These are phyloP conservation scores for Corymbia citriodora DNA, from an alignment of 441 rosid species.

Conservation along the genomic window DNA sequence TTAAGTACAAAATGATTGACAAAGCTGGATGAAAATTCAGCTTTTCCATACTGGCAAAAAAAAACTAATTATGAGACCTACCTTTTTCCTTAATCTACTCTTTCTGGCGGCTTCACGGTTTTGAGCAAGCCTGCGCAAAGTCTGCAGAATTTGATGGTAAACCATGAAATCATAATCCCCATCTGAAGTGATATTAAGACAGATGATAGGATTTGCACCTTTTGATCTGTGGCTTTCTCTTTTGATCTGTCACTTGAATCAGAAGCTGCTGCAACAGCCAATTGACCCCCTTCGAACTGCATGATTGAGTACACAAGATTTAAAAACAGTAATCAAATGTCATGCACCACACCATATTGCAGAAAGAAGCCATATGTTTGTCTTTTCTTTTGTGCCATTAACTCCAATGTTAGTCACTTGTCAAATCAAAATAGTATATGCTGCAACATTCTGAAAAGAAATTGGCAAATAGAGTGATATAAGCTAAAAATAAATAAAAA, in stretches of 20 bases:
- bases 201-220: slow-evolving; percentile 28
- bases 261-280: slow-evolving; percentile 35
- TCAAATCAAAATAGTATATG: neutral
- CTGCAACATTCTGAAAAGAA: neutral
- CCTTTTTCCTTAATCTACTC: slow-evolving; percentile 74
- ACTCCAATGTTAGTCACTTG: neutral
- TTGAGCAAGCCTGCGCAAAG: slow-evolving; percentile 73
- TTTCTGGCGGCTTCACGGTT: slow-evolving; percentile 89
- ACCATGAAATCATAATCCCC: neutral
- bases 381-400: neutral
- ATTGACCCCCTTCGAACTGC: slow-evolving; percentile 63
- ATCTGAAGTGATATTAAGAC: neutral
- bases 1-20: neutral
- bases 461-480: neutral
- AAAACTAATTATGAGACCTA: slow-evolving; percentile 5
- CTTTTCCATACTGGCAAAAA: neutral
- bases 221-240: slow-evolving; percentile 69
- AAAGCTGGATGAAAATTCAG: neutral
- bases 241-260: slow-evolving; percentile 86
- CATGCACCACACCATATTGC: neutral
- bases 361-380: neutral
- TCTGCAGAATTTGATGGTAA: slow-evolving; percentile 22
- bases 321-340: slow-evolving; percentile 2
- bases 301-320: slow-evolving; percentile 1
- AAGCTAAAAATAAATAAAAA: neutral